Conservation (phyloP, 2,329 filamentous ascomycete genomes). For the Epichloe brachyelytri region DNA sequence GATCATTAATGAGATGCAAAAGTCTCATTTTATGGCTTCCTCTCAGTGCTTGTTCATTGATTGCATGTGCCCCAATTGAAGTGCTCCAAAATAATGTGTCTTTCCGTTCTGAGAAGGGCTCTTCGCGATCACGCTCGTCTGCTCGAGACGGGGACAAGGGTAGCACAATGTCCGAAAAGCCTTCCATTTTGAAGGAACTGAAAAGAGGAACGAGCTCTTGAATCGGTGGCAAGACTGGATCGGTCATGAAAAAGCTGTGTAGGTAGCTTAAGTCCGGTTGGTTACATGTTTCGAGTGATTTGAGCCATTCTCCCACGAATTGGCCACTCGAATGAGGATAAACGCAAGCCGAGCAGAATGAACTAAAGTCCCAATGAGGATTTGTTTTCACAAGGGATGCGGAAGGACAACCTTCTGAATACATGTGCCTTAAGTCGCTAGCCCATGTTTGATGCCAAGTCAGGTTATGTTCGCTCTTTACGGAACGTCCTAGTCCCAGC, state of each 20-base stretch:
- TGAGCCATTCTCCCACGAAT: constrained; percentile 53
- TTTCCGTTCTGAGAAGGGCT: constrained; percentile 46
- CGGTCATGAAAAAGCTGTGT: constrained; percentile 59
- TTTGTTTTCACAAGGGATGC: constrained; percentile 45
- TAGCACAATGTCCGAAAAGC: constrained; percentile 66
- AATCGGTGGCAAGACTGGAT: constrained; percentile 48
- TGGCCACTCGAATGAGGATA: constrained; percentile 52
- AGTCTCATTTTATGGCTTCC: constrained; percentile 59
- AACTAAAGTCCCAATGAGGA: constrained; percentile 49
- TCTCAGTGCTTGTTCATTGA: constrained; percentile 42
- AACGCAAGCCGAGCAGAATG: constrained; percentile 52
- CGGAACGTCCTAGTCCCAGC: not conserved
- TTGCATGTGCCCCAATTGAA: constrained; percentile 44
- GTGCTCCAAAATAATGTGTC: constrained; percentile 64
- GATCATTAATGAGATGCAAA: constrained; percentile 53
- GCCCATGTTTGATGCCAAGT: constrained; percentile 5
- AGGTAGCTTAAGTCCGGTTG: constrained; percentile 65
- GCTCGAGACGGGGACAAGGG: constrained; percentile 37
- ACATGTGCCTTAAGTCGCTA: constrained; percentile 27
- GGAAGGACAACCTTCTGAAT: constrained; percentile 44
- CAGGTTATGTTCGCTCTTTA: not conserved
- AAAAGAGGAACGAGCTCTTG: constrained; percentile 61
- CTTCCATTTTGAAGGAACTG: constrained; percentile 57
- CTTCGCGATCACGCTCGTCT: constrained; percentile 29
- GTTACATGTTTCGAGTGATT: constrained; percentile 55